phyloP scores from a whole-genome alignment of 129 eudicot species.

The Dittrichia graveolens region DNA sequence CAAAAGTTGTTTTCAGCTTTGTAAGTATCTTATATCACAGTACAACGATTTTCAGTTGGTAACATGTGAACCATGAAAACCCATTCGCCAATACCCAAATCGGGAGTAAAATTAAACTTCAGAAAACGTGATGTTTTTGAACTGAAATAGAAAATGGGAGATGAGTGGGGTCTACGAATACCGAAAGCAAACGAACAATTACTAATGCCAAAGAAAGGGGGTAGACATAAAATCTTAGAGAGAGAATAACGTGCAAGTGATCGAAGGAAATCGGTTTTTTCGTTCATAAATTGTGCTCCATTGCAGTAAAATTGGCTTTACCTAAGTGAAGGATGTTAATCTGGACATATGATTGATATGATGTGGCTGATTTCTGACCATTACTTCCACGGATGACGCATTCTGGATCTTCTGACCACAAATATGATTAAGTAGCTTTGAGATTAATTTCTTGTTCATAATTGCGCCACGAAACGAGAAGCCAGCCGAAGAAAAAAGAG shows the following conservation, averaged over 20 bases:
- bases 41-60: constrained; percentile 2
- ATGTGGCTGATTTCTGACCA: constrained; percentile 33
- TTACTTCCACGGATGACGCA: background rate
- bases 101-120: background rate
- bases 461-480: constrained; percentile 32
- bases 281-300: constrained; percentile 6
- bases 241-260: background rate
- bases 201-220: background rate
- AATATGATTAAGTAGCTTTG: background rate
- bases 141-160: constrained; percentile 23
- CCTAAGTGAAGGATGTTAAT: constrained; percentile 10
- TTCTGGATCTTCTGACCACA: constrained; percentile 2
- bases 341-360: constrained; percentile 6
- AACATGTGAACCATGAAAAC: constrained; percentile 6
- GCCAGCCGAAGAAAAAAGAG: constrained; percentile 27
- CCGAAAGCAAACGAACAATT: constrained; percentile 5
- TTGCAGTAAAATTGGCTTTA: constrained; percentile 16
- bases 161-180: constrained; percentile 27
- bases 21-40: background rate
- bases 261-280: background rate
- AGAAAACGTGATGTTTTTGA: constrained; percentile 19
- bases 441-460: constrained; percentile 11
- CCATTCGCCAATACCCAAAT: background rate
- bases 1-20: background rate
- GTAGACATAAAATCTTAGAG: background rate